Evolutionary conservation across 176 grass and related monocot species (phyloP).

Genomic region (Musa schizocarpa): DNA sequence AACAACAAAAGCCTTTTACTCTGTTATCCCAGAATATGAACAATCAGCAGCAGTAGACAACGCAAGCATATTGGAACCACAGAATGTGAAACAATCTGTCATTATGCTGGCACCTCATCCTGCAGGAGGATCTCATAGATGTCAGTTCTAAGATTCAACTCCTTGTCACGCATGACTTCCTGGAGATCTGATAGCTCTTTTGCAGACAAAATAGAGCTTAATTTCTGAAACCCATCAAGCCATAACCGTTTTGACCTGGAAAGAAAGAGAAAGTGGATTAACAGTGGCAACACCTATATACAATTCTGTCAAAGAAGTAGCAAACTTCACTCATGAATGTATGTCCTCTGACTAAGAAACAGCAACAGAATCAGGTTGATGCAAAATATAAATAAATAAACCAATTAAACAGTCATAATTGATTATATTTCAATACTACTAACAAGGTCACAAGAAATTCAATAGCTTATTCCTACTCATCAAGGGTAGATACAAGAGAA

Average conservation of each 20-base stretch:
- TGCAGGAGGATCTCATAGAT: slow-evolving; percentile 91
- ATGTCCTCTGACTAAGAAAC: no score
- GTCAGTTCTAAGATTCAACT: slow-evolving; percentile 82
- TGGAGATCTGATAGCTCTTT: slow-evolving; percentile 94
- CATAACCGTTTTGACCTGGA: slow-evolving; percentile 92
- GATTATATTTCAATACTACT: no score
- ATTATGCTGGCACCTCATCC: slow-evolving; percentile 57
- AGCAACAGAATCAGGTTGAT: no score
- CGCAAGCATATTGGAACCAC: not conserved
- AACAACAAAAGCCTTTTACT: no score
- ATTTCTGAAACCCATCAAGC: slow-evolving; percentile 87
- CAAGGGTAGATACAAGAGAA: no score
- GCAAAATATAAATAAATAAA: no score
- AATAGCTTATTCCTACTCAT: no score
- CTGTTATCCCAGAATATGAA: not conserved
- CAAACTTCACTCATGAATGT: not conserved
- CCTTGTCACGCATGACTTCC: slow-evolving; percentile 94
- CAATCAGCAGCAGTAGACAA: not conserved
- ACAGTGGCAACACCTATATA: not conserved
- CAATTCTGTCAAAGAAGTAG: not conserved
- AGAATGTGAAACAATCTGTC: not conserved
- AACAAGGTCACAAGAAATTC: no score
- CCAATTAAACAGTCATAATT: no score
- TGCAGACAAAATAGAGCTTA: slow-evolving; percentile 57
- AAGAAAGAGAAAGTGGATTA: not conserved